A percentile compares a stretch with the other conserved stretches of the same genome.
Conservation (phyloP, 2,329 filamentous ascomycete species). For the Pseudogymnoascus sp. region DNA sequence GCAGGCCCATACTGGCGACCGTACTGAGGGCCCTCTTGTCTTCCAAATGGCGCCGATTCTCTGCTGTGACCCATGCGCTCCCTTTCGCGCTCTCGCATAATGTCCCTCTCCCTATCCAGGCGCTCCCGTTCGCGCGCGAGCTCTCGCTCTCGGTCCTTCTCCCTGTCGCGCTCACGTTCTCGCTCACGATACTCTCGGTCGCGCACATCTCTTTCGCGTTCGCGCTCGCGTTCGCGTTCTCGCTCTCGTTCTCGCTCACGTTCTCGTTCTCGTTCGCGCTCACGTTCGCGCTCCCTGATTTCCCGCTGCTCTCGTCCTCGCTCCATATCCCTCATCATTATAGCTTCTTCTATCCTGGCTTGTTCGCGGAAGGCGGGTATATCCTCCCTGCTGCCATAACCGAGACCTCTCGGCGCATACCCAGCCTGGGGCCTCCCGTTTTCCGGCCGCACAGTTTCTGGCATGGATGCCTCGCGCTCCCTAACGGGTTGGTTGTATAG, state of each 20-base stretch:
- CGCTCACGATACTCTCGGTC: slow-evolving; percentile 25
- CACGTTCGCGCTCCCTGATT: slow-evolving; percentile 13
- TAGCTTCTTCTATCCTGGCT: slow-evolving; percentile 40
- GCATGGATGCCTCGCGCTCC: slow-evolving; percentile 1
- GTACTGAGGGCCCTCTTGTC: slow-evolving; percentile 8
- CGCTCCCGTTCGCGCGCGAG: slow-evolving; percentile 7
- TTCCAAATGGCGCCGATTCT: background rate
- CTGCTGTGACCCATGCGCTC: background rate
- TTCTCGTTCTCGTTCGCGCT: slow-evolving; percentile 20
- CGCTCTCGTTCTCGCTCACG: slow-evolving; percentile 26
- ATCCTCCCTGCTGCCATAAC: slow-evolving; percentile 23
- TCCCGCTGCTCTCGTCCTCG: slow-evolving; percentile 30
- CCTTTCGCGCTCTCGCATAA: slow-evolving; percentile 3
- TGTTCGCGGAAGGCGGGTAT: slow-evolving; percentile 26
- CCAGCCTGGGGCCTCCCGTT: slow-evolving; percentile 2
- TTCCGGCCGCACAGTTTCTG: background rate
- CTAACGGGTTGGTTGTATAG: slow-evolving; percentile 16
- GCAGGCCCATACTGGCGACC: slow-evolving; percentile 18
- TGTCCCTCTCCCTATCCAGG: slow-evolving; percentile 14
- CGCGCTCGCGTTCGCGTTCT: slow-evolving; percentile 37
- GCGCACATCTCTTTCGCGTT: slow-evolving; percentile 28
- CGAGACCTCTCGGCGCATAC: slow-evolving; percentile 13
- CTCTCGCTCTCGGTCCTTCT: slow-evolving; percentile 26
- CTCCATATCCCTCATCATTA: slow-evolving; percentile 32
- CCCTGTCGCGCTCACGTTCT: slow-evolving; percentile 37